Evolutionary conservation across 495 filamentous ascomycete species (phyloP).

Genomic region (Xylaria flabelliformis): DNA sequence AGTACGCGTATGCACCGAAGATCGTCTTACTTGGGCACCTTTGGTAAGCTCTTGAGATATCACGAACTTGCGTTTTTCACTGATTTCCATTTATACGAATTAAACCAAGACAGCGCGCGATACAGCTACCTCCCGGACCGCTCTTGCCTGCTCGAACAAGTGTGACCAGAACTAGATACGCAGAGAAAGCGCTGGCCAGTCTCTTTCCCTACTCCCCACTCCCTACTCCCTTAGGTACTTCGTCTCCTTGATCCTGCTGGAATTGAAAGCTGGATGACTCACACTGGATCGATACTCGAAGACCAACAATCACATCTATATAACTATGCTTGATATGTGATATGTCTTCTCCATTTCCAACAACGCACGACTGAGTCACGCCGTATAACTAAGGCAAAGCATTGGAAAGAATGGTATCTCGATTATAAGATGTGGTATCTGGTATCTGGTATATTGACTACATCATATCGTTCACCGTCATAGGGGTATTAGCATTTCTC

Average conservation of each 20-base stretch:
- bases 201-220: no score
- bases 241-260: no score
- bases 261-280: no score
- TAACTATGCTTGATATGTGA: no score
- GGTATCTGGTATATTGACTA: slow-evolving; percentile 7
- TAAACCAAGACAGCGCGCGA: not conserved
- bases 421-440: slow-evolving; percentile 21
- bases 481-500: slow-evolving; percentile 30
- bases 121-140: no score
- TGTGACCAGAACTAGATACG: not conserved
- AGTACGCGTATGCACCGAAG: not conserved
- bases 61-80: not conserved
- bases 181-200: not conserved
- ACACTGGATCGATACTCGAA: no score
- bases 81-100: not conserved
- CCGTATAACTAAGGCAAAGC: not conserved
- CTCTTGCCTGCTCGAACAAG: no score
- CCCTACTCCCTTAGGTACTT: not conserved
- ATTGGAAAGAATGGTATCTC: not conserved
- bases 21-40: no score
- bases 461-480: slow-evolving; percentile 18
- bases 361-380: not conserved
- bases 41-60: not conserved
- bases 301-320: no score
- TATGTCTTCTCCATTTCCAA: not conserved